Evolutionary conservation across 805 yeast genomes (phyloP), one percentile per base, ranked within the genome.

Genomic region (Priceomyces fermenticarens): DNA sequence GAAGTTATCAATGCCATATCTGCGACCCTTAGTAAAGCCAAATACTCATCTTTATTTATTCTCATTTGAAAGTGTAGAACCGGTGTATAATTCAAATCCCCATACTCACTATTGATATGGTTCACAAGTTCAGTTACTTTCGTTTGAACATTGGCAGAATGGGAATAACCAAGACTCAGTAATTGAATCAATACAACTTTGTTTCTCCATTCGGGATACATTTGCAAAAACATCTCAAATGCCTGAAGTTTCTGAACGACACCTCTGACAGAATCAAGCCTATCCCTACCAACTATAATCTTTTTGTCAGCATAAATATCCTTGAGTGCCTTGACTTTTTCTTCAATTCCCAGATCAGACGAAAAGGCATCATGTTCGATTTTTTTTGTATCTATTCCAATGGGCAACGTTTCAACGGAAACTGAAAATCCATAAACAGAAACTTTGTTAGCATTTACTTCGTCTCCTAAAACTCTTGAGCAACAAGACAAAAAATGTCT

Each of bases 211-310:
- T 89, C 89, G 2, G 99, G 99, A 52, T 82, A 89, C 86, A 86
- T 81, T 43, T 85, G 87, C 48, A 93, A 70, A 49, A 93, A 88
- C 66, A 81, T 78, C 54, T 88, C 96, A 63, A 84, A 90, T 0
- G 97, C 97, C 62, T 88, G 85, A 30, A 93, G 67, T 62, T 93
- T 93, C 64, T 93, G 98, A 3, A 87, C 80, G 23, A 93, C 96
- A 26, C 99, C 98, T 46, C 96, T 80, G 14, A 91, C 96, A 8
- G 84, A 68, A 60, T 93, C 98, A 45, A 93, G 75, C 45, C 98
- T 71, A 59, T 93, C 99, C 59, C 99, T 80, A 25, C 99, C 99
- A 31, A 93, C 85, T 51, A 93, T 86, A 48, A 93, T 80, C 60
- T 83, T 86, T 52, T 82, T 78, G 43, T 74, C 81, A 20, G 70